Evolutionary conservation across 768 basidiomycete species (phyloP).

Genomic region (Naganishia antarctica): DNA sequence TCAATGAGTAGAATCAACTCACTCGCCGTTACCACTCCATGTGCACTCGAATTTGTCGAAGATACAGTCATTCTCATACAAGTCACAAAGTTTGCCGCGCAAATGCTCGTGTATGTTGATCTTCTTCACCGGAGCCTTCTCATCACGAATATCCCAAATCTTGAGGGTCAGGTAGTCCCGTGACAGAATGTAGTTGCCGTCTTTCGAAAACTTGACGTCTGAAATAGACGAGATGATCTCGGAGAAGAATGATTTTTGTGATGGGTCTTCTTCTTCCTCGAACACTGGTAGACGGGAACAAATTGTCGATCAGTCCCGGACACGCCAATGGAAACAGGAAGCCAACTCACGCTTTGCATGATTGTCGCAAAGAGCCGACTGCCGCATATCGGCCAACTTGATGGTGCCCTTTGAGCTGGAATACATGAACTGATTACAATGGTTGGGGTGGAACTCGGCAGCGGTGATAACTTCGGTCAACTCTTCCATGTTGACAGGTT

Average conservation of each 20-base stretch:
- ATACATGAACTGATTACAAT: conserved; percentile 99
- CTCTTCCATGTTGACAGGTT: conserved; percentile 99
- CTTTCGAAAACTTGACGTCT: conserved; percentile 97
- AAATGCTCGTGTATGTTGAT: conserved; percentile 98
- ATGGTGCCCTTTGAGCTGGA: conserved; percentile 99
- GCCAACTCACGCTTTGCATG: conserved; percentile 82
- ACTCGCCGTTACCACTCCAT: conserved; percentile 93
- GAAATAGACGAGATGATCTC: conserved; percentile 99
- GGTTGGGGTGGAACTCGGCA: conserved; percentile 93
- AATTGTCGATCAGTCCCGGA: not conserved
- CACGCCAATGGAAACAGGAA: too few species aligned
- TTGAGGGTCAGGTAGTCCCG: conserved; percentile 96
- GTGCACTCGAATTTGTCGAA: conserved; percentile 99
- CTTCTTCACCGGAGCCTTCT: conserved; percentile 88
- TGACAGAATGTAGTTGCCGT: conserved; percentile 92
- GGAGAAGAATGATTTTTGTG: conserved; percentile 96
- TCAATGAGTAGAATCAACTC: too few species aligned
- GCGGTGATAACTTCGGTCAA: conserved; percentile 99
- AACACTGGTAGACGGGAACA: conserved; percentile 61
- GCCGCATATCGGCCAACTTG: conserved; percentile 99
- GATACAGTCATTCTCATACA: conserved; percentile 99
- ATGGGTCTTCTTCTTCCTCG: conserved; percentile 97
- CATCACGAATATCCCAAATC: conserved; percentile 99
- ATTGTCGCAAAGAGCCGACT: conserved; percentile 90
- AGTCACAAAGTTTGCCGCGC: conserved; percentile 91